A percentile compares a stretch with the other conserved stretches of the same genome.
Conservation (phyloP, 2,329 filamentous ascomycete genomes). For the Lasiodiplodia sp. region DNA sequence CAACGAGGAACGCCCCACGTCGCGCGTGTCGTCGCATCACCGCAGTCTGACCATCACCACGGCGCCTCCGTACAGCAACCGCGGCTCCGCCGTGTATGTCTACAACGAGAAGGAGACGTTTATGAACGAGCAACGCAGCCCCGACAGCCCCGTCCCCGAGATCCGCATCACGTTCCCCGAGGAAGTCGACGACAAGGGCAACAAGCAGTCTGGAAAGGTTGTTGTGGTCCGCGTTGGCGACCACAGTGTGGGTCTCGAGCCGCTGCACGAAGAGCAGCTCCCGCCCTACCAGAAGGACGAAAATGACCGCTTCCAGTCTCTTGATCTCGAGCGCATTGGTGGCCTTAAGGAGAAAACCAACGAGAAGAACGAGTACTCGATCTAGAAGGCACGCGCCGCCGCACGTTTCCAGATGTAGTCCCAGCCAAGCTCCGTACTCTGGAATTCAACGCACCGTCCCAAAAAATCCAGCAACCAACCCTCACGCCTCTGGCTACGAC, state of each 20-base stretch:
- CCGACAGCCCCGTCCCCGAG: conserved; percentile 83
- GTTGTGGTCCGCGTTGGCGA: conserved; percentile 93
- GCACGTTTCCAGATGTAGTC: conserved; percentile 12
- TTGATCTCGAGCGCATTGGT: conserved; percentile 94
- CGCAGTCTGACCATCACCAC: conserved; percentile 65
- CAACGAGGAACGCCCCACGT: conserved; percentile 58
- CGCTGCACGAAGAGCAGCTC: conserved; percentile 73
- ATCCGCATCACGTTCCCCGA: conserved; percentile 99
- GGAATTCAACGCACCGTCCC: conserved; percentile 18
- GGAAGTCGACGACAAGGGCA: conserved; percentile 85
- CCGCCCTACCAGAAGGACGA: conserved; percentile 89
- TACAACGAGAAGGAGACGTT: conserved; percentile 82
- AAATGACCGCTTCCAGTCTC: conserved; percentile 83
- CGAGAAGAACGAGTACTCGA: conserved; percentile 36
- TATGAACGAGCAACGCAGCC: conserved; percentile 76
- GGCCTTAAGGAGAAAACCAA: conserved; percentile 88
- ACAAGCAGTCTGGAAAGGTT: conserved; percentile 82
- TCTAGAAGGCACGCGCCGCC: conserved; percentile 22
- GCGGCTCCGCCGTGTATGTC: conserved; percentile 72
- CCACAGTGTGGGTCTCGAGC: conserved; percentile 86
- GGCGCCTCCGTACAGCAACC: conserved; percentile 36
- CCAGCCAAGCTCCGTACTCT: conserved; percentile 7
- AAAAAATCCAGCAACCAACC: conserved; percentile 10
- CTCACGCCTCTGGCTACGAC: conserved; percentile 30
- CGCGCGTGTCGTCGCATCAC: conserved; percentile 57